Evolutionary conservation across 495 filamentous ascomycete genomes (phyloP).

Genomic region (Talaromyces stipitatus): DNA sequence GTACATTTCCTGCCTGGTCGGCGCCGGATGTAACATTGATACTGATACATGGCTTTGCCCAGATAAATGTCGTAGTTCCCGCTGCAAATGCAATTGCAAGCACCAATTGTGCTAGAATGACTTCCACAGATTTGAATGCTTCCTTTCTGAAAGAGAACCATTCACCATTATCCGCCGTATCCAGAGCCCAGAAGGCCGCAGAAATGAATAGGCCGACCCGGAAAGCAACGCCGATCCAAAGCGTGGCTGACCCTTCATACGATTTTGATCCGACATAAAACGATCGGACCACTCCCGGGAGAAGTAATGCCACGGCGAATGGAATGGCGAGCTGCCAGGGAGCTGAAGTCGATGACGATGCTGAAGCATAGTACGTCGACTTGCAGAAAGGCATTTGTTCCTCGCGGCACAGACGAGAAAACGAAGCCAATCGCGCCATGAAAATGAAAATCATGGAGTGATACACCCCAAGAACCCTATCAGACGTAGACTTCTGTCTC

Average conservation of each 20-base stretch:
- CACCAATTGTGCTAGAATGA: constrained; percentile 67
- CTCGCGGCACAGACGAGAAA: constrained; percentile 91
- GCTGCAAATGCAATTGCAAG: constrained; percentile 59
- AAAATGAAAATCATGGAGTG: constrained; percentile 79
- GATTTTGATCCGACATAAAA: constrained; percentile 72
- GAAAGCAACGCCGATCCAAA: constrained; percentile 78
- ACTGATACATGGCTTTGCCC: constrained; percentile 66
- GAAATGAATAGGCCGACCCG: constrained; percentile 66
- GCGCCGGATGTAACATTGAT: constrained; percentile 36
- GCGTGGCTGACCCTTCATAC: constrained; percentile 72
- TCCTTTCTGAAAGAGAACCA: constrained; percentile 64
- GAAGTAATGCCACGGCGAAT: constrained; percentile 59
- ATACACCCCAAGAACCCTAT: constrained; percentile 67
- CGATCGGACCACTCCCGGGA: constrained; percentile 70
- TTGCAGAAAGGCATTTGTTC: constrained; percentile 97
- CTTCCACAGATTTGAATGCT: constrained; percentile 63
- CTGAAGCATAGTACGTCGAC: constrained; percentile 91
- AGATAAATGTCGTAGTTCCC: constrained; percentile 64
- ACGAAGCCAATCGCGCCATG: constrained; percentile 73
- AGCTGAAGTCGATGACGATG: constrained; percentile 85
- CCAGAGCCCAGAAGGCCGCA: constrained; percentile 81
- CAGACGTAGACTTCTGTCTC: constrained; percentile 50
- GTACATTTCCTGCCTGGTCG: constrained; percentile 17
- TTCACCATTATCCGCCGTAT: constrained; percentile 81
- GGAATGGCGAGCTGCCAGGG: constrained; percentile 84